phyloP scores from a whole-genome alignment of 805 yeast species.

The Starmerella floricola region DNA sequence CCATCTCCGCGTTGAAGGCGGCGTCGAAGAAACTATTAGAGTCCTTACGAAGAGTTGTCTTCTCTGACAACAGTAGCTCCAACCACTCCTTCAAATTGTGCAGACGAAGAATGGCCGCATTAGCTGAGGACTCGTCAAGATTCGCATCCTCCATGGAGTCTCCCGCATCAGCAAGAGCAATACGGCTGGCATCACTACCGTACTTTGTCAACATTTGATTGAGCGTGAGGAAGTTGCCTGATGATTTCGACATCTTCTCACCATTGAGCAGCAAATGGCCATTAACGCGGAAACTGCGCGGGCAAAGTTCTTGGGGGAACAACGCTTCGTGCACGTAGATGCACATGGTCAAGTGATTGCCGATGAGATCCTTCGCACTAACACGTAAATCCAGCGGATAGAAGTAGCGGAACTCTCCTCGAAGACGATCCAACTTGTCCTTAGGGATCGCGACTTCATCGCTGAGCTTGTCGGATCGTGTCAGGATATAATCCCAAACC shows the following conservation, averaged over 20 bases:
- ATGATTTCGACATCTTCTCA: slow-evolving; percentile 94
- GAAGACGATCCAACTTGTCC: slow-evolving; percentile 54
- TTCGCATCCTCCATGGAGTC: slow-evolving; percentile 96
- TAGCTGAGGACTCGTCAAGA: slow-evolving; percentile 91
- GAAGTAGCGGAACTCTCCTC: slow-evolving; percentile 93
- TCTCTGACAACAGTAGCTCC: slow-evolving; percentile 53
- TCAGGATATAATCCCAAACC: slow-evolving; percentile 83
- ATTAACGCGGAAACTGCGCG: slow-evolving; percentile 82
- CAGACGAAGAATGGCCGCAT: slow-evolving; percentile 91
- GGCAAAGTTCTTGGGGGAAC: slow-evolving; percentile 88
- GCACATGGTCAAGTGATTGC: slow-evolving; percentile 93
- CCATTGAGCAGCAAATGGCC: slow-evolving; percentile 93
- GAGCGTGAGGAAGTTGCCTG: slow-evolving; percentile 92
- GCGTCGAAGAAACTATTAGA: slow-evolving; percentile 58
- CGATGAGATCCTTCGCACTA: slow-evolving; percentile 93
- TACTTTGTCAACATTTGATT: slow-evolving; percentile 72
- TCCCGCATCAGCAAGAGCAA: slow-evolving; percentile 97
- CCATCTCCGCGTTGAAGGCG: slow-evolving; percentile 92
- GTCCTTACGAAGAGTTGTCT: slow-evolving; percentile 37
- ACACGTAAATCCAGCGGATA: slow-evolving; percentile 87
- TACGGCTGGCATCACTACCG: slow-evolving; percentile 96
- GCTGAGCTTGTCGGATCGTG: slow-evolving; percentile 48
- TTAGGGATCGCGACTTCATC: slow-evolving; percentile 45
- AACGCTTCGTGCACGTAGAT: slow-evolving; percentile 85
- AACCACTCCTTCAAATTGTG: slow-evolving; percentile 91